Base-by-base conservation (phyloP, 495 filamentous ascomycete species). In the Aeminium ludgeri region DNA sequence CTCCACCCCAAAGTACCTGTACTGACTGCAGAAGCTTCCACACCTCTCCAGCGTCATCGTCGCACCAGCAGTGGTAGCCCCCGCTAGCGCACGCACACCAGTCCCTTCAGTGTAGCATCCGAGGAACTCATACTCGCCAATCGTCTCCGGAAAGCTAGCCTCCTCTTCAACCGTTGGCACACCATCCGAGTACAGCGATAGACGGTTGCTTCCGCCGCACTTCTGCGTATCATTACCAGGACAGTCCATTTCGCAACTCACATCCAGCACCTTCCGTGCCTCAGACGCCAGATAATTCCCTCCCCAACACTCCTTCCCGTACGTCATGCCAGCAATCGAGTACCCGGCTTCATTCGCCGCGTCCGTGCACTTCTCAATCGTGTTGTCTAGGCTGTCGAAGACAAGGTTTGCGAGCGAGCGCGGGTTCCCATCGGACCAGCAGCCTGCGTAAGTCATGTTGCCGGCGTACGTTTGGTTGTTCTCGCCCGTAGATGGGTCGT, bases 1-100 rank as follows among this genome's bases (percentile, higher is more conserved):
- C 43, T 68, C 62, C 55, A 64, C 56, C 23, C 63, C 66, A 37
- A 49, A 65, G 30, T 61, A 56, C 30, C 42, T 50, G 47, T 59
- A 68, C 5, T 63, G 60, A 41, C 19, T 23, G 36, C 48, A 51
- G 38, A 34, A 51, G 10, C 15, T 36, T 5, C 38, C 48, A 37
- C 48, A 51, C 11, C 30, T 34, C 19, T 41, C 49, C 8, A 52
- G 28, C 6, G 49, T 45, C 43, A 50, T 41, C 19, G 28, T 34
- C 13, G 27, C 20, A 20, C 44, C 44, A 18, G 32, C 34, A 1
- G 37, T 41, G 7, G 38, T 20, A 36, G 39, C 44, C 2, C 13
- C 46, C 2, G 8, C 40, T 16, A 49, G 29, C 13, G 46, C 46
- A 13, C 41, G 41, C 12, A 30, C 36, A 19, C 29, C 30, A 6